Evolutionary conservation across 148 eudicot genomes (phyloP).

Genomic region (Camellia japonica): DNA sequence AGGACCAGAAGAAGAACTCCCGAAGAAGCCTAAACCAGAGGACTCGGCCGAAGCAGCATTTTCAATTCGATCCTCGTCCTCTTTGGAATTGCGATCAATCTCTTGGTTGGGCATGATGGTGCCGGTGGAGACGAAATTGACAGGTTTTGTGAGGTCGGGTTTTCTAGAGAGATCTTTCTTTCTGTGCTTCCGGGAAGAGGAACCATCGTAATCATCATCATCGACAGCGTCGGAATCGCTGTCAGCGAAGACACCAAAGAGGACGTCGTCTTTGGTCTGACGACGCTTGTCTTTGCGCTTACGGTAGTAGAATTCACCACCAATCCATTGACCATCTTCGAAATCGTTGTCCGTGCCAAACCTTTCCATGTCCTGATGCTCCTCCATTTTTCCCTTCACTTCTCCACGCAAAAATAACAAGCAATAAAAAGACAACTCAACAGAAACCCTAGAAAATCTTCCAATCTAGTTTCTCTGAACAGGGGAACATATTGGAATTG

Average conservation of each 20-base stretch:
- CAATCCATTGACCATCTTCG: constrained; percentile 70
- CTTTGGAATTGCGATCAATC: constrained; percentile 43
- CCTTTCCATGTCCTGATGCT: constrained; percentile 72
- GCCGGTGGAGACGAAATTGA: constrained; percentile 70
- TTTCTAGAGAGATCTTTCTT: constrained; percentile 51
- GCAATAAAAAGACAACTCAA: no score
- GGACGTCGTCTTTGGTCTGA: constrained; percentile 69
- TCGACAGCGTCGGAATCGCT: constrained; percentile 44
- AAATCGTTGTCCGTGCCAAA: constrained; percentile 78
- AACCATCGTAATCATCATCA: constrained; percentile 22
- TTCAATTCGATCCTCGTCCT: not conserved
- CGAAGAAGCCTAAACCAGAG: constrained; percentile 38
- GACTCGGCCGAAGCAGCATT: constrained; percentile 14
- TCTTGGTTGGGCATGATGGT: constrained; percentile 55
- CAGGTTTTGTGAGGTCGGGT: constrained; percentile 71
- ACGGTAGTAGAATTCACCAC: constrained; percentile 64
- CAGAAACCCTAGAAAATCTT: no score
- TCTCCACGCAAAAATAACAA: not conserved
- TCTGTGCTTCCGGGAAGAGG: constrained; percentile 44
- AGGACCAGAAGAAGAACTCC: constrained; percentile 30
- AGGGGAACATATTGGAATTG: no score
- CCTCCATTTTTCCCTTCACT: constrained; percentile 39
- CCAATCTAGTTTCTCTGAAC: no score
- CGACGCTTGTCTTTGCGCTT: constrained; percentile 61
- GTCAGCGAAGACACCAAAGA: constrained; percentile 74